Evolutionary conservation across 106 monocot genomes (phyloP).

Genomic region (Platanthera guangdongensis): DNA sequence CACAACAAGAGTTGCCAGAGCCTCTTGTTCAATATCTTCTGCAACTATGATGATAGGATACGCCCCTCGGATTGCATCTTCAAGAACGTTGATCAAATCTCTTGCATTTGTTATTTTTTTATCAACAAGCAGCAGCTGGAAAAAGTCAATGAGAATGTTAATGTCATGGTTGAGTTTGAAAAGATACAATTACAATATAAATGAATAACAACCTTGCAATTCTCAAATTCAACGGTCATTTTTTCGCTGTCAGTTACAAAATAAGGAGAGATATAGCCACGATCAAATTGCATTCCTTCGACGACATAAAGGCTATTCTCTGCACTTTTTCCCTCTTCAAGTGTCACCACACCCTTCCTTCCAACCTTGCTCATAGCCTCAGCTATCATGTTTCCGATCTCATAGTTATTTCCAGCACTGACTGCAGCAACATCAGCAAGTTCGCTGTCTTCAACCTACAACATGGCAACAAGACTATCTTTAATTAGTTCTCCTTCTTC

Average conservation of each 20-base stretch:
- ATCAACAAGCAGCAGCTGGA: conserved; percentile 93
- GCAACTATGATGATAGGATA: conserved; percentile 85
- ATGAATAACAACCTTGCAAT: conserved; percentile 68
- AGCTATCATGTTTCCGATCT: conserved; percentile 96
- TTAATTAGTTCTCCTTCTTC: background rate
- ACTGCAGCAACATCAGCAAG: conserved; percentile 96
- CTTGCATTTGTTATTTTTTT: conserved; percentile 95
- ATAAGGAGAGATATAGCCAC: conserved; percentile 92
- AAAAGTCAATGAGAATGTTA: background rate
- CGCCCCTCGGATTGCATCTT: conserved; percentile 85
- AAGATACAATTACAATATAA: background rate
- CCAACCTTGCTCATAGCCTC: conserved; percentile 98
- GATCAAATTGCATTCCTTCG: conserved; percentile 99
- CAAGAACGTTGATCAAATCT: conserved; percentile 77
- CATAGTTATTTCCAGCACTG: conserved; percentile 89
- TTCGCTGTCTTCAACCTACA: conserved; percentile 94
- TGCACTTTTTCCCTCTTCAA: conserved; percentile 93
- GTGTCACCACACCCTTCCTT: conserved; percentile 91
- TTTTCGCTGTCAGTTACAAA: conserved; percentile 97
- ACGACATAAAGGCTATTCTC: conserved; percentile 88
- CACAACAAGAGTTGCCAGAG: conserved; percentile 87
- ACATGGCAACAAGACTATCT: background rate
- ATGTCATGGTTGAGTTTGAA: background rate
- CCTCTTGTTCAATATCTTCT: conserved; percentile 97
- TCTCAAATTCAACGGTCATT: conserved; percentile 90